Evolutionary conservation across 2,329 filamentous ascomycete species (phyloP).

Genomic region (Fusarium redolens): DNA sequence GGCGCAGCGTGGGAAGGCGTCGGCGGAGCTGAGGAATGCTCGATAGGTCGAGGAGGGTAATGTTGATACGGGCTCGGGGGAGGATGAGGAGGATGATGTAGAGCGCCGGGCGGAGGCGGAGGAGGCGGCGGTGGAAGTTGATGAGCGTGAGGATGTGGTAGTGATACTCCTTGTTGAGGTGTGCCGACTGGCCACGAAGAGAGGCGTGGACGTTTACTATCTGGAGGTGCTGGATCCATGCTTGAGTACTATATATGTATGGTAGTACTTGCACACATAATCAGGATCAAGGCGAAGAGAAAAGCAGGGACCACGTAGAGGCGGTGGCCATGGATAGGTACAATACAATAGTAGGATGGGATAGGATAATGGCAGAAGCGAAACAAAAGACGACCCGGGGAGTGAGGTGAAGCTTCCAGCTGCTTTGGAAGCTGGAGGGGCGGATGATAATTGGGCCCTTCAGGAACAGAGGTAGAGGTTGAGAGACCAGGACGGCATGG

Average conservation of each 20-base stretch:
- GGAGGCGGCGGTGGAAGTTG: constrained; percentile 48
- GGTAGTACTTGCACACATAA: constrained; percentile 51
- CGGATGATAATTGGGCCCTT: constrained; percentile 48
- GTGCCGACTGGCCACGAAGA: constrained; percentile 61
- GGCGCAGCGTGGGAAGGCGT: constrained; percentile 47
- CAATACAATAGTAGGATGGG: constrained; percentile 8
- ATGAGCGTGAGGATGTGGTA: constrained; percentile 53
- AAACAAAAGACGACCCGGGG: constrained; percentile 44
- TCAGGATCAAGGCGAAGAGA: constrained; percentile 51
- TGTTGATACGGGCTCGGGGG: constrained; percentile 55
- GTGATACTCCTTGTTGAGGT: constrained; percentile 60
- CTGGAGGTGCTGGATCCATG: constrained; percentile 71
- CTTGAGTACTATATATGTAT: constrained; percentile 56
- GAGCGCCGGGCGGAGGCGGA: constrained; percentile 41
- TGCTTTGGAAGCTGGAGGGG: constrained; percentile 44
- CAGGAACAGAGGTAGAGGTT: constrained; percentile 45
- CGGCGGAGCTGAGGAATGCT: constrained; percentile 49
- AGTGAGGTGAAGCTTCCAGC: constrained; percentile 46
- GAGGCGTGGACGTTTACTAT: constrained; percentile 70
- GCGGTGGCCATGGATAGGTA: constrained; percentile 49
- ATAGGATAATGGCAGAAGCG: constrained; percentile 42
- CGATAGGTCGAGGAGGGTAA: constrained; percentile 50
- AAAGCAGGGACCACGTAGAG: constrained; percentile 54
- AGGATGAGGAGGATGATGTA: constrained; percentile 45
- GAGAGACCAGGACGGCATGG: constrained; percentile 46